Conservation (phyloP, 2,329 filamentous ascomycete species). For the Phyllosticta citriasiana region DNA sequence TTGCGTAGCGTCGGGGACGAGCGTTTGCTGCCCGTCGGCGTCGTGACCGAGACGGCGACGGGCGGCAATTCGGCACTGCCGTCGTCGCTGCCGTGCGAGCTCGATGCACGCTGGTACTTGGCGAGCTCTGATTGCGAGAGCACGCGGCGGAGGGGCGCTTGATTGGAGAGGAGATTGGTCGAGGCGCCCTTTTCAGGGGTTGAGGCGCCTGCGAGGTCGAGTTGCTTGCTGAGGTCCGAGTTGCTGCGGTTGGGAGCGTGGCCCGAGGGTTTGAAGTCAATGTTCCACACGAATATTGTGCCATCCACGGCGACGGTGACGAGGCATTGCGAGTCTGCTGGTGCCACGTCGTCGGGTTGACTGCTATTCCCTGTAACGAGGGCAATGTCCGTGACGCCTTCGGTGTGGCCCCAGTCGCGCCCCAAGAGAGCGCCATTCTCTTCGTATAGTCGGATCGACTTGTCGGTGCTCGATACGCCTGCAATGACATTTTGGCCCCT, state of each 20-base stretch:
- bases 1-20: constrained; percentile 43
- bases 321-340: constrained; percentile 36
- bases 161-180: constrained; percentile 27
- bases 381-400: constrained; percentile 78
- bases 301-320: constrained; percentile 42
- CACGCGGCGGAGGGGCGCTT: constrained; percentile 72
- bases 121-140: constrained; percentile 80
- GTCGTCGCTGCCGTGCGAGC: constrained; percentile 24
- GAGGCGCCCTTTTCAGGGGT: constrained; percentile 16
- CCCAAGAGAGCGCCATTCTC: constrained; percentile 68
- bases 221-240: constrained; percentile 25
- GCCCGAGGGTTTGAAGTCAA: constrained; percentile 18
- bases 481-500: constrained; percentile 59
- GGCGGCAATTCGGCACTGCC: constrained; percentile 20
- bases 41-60: background rate
- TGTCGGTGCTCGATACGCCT: constrained; percentile 89
- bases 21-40: constrained; percentile 24
- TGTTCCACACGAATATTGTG: constrained; percentile 40
- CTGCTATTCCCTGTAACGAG: constrained; percentile 30
- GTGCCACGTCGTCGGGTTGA: constrained; percentile 28
- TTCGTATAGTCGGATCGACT: constrained; percentile 87
- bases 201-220: constrained; percentile 26
- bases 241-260: constrained; percentile 15
- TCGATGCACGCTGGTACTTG: constrained; percentile 50
- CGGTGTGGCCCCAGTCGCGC: constrained; percentile 90